Evolutionary conservation across 2,329 filamentous ascomycete species (phyloP).

Genomic region (Aspergillus texensis): DNA sequence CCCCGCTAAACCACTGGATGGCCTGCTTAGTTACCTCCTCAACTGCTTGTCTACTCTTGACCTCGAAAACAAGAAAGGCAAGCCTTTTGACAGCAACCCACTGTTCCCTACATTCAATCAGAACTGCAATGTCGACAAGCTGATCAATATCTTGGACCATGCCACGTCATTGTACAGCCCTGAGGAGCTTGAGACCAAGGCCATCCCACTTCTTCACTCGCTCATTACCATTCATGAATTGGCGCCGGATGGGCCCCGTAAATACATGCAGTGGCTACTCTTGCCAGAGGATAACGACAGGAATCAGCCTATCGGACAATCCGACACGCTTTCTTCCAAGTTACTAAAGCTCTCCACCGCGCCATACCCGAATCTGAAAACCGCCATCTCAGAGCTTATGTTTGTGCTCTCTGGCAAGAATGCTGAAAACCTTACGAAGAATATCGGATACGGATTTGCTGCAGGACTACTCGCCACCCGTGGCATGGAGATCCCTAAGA

Average conservation of each 20-base stretch:
- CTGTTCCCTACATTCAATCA: slow-evolving; percentile 69
- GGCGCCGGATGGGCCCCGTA: slow-evolving; percentile 65
- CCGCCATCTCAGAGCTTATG: slow-evolving; percentile 74
- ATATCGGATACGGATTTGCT: slow-evolving; percentile 93
- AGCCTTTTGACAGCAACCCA: slow-evolving; percentile 48
- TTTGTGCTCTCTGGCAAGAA: slow-evolving; percentile 87
- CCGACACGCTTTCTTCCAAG: slow-evolving; percentile 71
- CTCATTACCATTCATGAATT: slow-evolving; percentile 71
- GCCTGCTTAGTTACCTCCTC: slow-evolving; percentile 70
- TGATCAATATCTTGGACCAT: slow-evolving; percentile 71
- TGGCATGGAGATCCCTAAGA: slow-evolving; percentile 75
- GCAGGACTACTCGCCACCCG: slow-evolving; percentile 86
- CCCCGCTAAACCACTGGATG: slow-evolving; percentile 68
- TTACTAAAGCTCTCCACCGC: slow-evolving; percentile 78
- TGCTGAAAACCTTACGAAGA: slow-evolving; percentile 77
- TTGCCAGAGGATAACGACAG: slow-evolving; percentile 79
- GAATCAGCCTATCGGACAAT: slow-evolving; percentile 73
- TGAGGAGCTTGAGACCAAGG: slow-evolving; percentile 70
- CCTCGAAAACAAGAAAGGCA: slow-evolving; percentile 58
- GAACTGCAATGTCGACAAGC: slow-evolving; percentile 61
- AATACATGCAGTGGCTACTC: slow-evolving; percentile 66
- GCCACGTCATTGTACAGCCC: slow-evolving; percentile 67
- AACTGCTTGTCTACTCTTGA: slow-evolving; percentile 83
- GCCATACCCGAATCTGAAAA: slow-evolving; percentile 71
- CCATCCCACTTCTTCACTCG: slow-evolving; percentile 73